These are phyloP conservation scores for Paramecium sexaurelia DNA, from an alignment of 73 alveolate species.

Conservation along the genomic window DNA sequence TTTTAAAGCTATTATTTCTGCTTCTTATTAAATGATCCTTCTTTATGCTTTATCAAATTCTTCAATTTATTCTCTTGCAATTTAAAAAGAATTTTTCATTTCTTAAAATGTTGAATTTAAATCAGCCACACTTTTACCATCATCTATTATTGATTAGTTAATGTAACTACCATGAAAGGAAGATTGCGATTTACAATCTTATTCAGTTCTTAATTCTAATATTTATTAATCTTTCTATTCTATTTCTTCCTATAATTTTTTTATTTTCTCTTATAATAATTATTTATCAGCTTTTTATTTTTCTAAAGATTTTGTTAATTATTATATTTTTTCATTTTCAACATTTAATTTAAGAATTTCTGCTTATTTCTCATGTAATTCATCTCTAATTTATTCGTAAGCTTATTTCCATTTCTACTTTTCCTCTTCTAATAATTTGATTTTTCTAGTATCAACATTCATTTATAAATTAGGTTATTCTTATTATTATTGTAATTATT, in stretches of 20 bases:
- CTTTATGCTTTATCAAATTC: conserved; percentile 22
- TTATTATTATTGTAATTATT: not conserved
- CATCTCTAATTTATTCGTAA: conserved; percentile 33
- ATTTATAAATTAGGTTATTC: not conserved
- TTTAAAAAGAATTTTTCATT: conserved; percentile 49
- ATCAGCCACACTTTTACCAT: conserved; percentile 43
- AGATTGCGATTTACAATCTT: not conserved
- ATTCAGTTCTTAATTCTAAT: conserved; percentile 15
- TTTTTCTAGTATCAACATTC: not conserved
- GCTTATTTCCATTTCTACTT: conserved; percentile 29
- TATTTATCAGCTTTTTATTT: conserved; percentile 47
- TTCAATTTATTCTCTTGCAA: conserved; percentile 28
- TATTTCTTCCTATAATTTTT: conserved; percentile 48
- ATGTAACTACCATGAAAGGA: conserved; percentile 33
- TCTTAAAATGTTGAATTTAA: conserved; percentile 42
- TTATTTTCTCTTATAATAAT: conserved; percentile 50
- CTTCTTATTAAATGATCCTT: conserved; percentile 21
- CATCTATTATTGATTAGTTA: not conserved
- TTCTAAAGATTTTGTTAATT: conserved; percentile 32
- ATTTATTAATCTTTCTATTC: conserved; percentile 20
- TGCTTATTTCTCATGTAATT: conserved; percentile 35
- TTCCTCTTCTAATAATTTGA: conserved; percentile 45
- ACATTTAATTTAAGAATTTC: conserved; percentile 54
- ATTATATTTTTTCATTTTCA: conserved; percentile 45
- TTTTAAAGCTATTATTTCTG: conserved; percentile 31